phyloP scores from a whole-genome alignment of 768 basidiomycete genomes.

The Phanerochaete carnosa region DNA sequence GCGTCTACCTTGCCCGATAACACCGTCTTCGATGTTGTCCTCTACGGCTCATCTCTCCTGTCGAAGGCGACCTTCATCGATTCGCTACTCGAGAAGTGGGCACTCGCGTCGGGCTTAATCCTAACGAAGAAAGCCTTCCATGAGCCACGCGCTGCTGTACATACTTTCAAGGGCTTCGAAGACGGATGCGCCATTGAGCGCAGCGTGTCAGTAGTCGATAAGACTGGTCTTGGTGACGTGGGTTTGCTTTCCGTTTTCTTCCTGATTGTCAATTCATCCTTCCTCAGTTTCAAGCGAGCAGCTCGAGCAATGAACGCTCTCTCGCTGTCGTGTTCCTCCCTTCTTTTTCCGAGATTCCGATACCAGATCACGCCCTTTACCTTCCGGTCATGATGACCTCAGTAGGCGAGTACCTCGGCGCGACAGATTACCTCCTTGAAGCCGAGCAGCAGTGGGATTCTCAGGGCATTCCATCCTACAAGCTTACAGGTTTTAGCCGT shows the following conservation, averaged over 20 bases:
- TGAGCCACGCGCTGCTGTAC: slow-evolving; percentile 20
- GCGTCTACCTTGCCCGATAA: slow-evolving; percentile 23
- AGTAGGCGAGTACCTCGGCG: slow-evolving; percentile 17
- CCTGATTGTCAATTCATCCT: slow-evolving; percentile 36
- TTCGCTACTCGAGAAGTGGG: slow-evolving; percentile 54
- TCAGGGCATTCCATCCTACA: slow-evolving; percentile 22
- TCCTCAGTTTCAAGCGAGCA: slow-evolving; percentile 38
- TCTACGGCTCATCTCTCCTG: slow-evolving; percentile 62
- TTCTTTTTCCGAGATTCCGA: slow-evolving; percentile 31
- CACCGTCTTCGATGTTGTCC: slow-evolving; percentile 53
- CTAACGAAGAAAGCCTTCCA: slow-evolving; percentile 15
- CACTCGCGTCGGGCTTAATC: slow-evolving; percentile 29
- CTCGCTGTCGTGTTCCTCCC: slow-evolving; percentile 71
- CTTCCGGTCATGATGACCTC: slow-evolving; percentile 51
- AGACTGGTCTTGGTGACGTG: slow-evolving; percentile 36
- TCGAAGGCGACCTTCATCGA: slow-evolving; percentile 63
- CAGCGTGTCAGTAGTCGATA: slow-evolving; percentile 38
- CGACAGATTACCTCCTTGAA: slow-evolving; percentile 25
- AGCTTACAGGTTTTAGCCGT: slow-evolving; percentile 16
- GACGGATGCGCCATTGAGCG: slow-evolving; percentile 26
- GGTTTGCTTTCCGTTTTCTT: slow-evolving; percentile 23
- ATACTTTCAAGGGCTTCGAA: slow-evolving; percentile 26
- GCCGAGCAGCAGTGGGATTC: slow-evolving; percentile 31
- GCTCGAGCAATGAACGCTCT: slow-evolving; percentile 44
- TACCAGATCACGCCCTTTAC: slow-evolving; percentile 44